Evolutionary conservation across 164 flowering plant species (phyloP).

Genomic region (Vitis riparia): DNA sequence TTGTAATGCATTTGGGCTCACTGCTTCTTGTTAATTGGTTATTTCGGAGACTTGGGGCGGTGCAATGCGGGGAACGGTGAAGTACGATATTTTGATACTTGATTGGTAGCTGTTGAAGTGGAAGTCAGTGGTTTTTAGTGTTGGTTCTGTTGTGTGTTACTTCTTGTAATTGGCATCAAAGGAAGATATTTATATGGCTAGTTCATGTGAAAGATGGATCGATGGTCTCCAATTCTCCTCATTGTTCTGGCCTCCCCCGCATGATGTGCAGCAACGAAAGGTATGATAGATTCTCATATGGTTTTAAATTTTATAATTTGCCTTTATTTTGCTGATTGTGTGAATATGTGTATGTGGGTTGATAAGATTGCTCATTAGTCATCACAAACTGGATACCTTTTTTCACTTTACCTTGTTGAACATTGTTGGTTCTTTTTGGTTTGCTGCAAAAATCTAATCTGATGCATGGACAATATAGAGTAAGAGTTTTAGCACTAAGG

Average conservation of each 20-base stretch:
- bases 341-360: too few relatives aligned
- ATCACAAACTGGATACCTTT: too few relatives aligned
- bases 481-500: too few relatives aligned
- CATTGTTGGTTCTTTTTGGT: too few relatives aligned
- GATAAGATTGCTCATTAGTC: too few relatives aligned
- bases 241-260: conserved; percentile 87
- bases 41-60: conserved; percentile 2
- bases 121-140: conserved; percentile 11
- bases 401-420: too few relatives aligned
- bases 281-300: conserved; percentile 25
- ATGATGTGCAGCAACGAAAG: conserved; percentile 68
- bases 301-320: background rate
- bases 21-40: conserved; percentile 4
- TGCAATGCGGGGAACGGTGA: conserved; percentile 34
- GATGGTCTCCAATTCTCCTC: conserved; percentile 87
- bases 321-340: too few relatives aligned
- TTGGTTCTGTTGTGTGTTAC: background rate
- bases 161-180: background rate
- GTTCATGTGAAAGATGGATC: conserved; percentile 75
- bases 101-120: conserved; percentile 34
- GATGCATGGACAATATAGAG: too few relatives aligned
- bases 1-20: background rate
- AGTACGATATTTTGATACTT: conserved; percentile 39
- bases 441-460: too few relatives aligned
- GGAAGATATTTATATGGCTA: conserved; percentile 42